Evolutionary conservation across 116 monocot genomes (phyloP).

Genomic region (Iris pallida): DNA sequence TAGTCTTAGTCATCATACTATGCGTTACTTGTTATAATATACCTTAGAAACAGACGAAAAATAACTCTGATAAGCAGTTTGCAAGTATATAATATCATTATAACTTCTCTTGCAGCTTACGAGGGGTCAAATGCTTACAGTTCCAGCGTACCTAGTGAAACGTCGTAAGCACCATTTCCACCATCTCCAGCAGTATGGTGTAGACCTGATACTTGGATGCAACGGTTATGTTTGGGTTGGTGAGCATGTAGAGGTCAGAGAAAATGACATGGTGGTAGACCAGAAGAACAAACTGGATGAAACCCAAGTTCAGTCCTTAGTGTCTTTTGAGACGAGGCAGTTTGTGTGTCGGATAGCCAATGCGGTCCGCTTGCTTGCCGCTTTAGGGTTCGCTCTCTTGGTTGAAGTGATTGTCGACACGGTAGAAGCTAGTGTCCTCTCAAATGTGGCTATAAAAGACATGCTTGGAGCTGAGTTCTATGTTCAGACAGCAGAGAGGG

Average conservation of each 20-base stretch:
- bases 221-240: conserved; percentile 95
- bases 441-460: conserved; percentile 54
- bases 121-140: conserved; percentile 80
- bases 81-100: background rate
- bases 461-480: conserved; percentile 86
- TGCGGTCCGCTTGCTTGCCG: conserved; percentile 65
- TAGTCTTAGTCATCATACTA: no score
- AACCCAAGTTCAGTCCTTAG: conserved; percentile 21
- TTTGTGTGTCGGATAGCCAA: conserved; percentile 84
- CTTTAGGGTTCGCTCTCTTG: conserved; percentile 68
- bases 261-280: conserved; percentile 29
- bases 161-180: conserved; percentile 95
- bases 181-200: conserved; percentile 68
- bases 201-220: conserved; percentile 88
- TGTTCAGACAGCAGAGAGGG: conserved; percentile 79
- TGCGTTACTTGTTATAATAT: no score
- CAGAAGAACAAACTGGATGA: conserved; percentile 13
- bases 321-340: conserved; percentile 52
- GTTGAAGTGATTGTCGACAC: conserved; percentile 57
- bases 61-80: no score
- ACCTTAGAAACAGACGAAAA: no score
- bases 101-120: conserved; percentile 56
- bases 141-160: conserved; percentile 81
- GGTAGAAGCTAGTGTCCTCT: conserved; percentile 41
- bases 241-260: conserved; percentile 41